Conservation (phyloP, 2,329 filamentous ascomycete genomes). For the Teratosphaeria destructans region DNA sequence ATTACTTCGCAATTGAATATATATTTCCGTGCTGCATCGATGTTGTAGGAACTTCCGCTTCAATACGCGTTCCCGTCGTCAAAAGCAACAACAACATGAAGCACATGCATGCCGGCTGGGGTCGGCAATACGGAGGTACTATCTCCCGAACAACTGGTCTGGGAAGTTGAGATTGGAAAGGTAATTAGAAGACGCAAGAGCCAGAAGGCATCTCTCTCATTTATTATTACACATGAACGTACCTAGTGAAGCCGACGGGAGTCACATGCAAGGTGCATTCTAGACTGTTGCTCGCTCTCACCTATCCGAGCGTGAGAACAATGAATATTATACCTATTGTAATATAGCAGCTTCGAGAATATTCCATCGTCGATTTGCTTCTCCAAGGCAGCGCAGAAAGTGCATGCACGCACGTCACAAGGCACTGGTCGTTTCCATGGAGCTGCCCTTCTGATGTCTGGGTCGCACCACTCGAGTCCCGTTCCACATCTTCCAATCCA, state of each 20-base stretch:
- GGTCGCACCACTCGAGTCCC: neutral
- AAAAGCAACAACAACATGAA: no score
- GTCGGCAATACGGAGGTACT: no score
- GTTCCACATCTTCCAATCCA: neutral
- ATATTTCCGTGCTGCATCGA: no score
- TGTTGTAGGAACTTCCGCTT: no score
- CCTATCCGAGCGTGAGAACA: neutral
- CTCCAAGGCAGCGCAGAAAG: neutral
- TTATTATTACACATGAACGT: neutral
- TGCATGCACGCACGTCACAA: neutral
- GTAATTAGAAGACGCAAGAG: no score
- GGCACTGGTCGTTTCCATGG: neutral
- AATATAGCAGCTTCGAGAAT: neutral
- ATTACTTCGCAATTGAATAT: no score
- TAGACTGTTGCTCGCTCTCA: neutral
- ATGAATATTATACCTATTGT: neutral
- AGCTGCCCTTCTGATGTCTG: neutral
- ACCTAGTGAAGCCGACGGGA: neutral
- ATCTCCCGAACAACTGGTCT: no score
- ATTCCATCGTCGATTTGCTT: neutral
- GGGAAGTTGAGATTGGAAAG: no score
- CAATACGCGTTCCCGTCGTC: no score
- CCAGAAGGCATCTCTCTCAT: neutral
- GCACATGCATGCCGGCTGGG: no score
- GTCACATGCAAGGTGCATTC: no score